Evolutionary conservation across 306 rosid species (phyloP).

Genomic region (Inga laurina): DNA sequence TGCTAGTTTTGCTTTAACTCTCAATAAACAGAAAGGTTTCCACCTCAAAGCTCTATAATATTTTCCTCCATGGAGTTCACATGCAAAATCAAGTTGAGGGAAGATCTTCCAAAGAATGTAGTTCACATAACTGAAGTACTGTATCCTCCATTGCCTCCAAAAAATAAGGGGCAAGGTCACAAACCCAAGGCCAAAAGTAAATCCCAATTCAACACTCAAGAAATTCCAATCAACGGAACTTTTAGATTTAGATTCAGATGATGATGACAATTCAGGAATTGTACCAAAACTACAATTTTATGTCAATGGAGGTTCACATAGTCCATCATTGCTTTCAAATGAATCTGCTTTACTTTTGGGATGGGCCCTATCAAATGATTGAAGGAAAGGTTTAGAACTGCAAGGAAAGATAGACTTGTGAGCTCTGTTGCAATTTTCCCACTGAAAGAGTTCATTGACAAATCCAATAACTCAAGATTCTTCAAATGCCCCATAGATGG

Average conservation of each 20-base stretch:
- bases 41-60: not conserved
- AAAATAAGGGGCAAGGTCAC: constrained; percentile 26
- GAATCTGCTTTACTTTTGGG: no score
- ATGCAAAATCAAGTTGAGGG: constrained; percentile 1
- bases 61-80: not conserved
- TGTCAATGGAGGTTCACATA: no score
- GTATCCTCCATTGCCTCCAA: constrained; percentile 26
- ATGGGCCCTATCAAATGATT: no score
- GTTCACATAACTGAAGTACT: not conserved
- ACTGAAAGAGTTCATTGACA: no score
- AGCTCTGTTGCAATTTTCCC: no score
- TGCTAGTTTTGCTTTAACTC: not conserved
- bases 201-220: constrained; percentile 37
- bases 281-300: no score
- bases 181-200: constrained; percentile 31
- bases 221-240: constrained; percentile 32
- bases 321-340: no score
- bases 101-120: not conserved
- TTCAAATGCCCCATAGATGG: no score
- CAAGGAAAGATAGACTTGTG: no score
- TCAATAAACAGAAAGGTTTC: not conserved
- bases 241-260: not conserved
- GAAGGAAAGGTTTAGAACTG: no score
- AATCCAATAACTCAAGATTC: no score
- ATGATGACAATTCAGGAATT: not conserved